Evolutionary conservation across 2,329 filamentous ascomycete species (phyloP).

Genomic region (Alternaria angustiovoidea): DNA sequence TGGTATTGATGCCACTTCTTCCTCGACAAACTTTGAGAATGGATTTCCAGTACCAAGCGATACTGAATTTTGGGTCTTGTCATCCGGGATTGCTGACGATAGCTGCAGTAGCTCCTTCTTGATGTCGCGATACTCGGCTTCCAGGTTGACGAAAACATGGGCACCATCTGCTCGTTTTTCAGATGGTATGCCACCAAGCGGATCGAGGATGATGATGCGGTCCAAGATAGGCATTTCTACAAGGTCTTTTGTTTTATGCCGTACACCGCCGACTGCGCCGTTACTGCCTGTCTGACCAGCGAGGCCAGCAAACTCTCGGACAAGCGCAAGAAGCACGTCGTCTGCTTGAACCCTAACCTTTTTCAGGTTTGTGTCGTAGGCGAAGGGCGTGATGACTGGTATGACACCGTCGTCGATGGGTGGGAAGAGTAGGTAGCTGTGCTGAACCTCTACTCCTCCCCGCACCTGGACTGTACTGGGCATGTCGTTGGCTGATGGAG

Average conservation of each 20-base stretch:
- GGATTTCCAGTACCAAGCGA: slow-evolving; percentile 52
- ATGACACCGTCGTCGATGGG: slow-evolving; percentile 74
- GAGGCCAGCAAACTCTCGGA: slow-evolving; percentile 76
- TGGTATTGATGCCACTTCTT: slow-evolving; percentile 28
- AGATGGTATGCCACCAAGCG: slow-evolving; percentile 82
- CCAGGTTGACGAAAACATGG: slow-evolving; percentile 90
- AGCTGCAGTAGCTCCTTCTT: slow-evolving; percentile 64
- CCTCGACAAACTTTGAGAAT: slow-evolving; percentile 54
- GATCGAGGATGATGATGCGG: slow-evolving; percentile 87
- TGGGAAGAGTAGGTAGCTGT: slow-evolving; percentile 65
- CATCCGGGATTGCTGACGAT: slow-evolving; percentile 17
- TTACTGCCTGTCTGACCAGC: slow-evolving; percentile 42
- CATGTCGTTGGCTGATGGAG: slow-evolving; percentile 39
- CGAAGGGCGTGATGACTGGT: slow-evolving; percentile 72
- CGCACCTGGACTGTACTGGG: slow-evolving; percentile 46
- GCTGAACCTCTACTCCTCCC: slow-evolving; percentile 51
- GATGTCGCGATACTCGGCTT: slow-evolving; percentile 83
- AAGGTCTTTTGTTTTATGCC: slow-evolving; percentile 29
- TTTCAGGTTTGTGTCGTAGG: slow-evolving; percentile 61
- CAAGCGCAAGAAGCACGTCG: slow-evolving; percentile 78
- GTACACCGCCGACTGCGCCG: slow-evolving; percentile 13
- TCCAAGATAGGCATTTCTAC: slow-evolving; percentile 66
- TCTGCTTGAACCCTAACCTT: slow-evolving; percentile 61
- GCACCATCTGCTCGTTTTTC: slow-evolving; percentile 66
- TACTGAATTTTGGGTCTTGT: slow-evolving; percentile 14